Conservation (phyloP, 495 filamentous ascomycete species). For the Penicillium ochrochloron region DNA sequence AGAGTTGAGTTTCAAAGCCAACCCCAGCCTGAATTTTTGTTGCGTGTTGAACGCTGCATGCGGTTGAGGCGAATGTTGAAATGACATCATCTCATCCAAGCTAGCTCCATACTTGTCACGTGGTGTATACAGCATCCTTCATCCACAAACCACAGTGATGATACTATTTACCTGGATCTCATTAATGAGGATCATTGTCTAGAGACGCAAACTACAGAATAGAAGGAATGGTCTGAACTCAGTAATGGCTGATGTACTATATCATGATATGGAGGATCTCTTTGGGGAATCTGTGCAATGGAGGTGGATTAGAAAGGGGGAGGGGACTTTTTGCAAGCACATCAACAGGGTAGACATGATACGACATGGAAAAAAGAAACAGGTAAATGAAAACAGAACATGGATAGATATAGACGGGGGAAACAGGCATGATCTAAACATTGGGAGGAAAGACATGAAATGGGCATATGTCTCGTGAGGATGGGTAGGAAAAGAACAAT, state of each 20-base stretch:
- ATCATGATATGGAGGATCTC: conserved; percentile 25
- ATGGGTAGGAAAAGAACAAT: conserved; percentile 18
- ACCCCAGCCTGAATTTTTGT: not conserved
- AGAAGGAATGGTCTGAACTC: conserved; percentile 9
- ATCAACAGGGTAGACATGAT: conserved; percentile 32
- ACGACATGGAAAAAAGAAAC: conserved; percentile 18
- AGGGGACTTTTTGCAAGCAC: conserved; percentile 43
- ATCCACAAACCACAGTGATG: not conserved
- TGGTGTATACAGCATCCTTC: not conserved
- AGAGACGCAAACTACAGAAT: not conserved
- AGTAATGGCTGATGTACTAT: conserved; percentile 36
- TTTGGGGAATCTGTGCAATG: conserved; percentile 43
- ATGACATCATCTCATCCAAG: not conserved
- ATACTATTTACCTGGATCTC: not conserved
- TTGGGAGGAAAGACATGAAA: conserved; percentile 36
- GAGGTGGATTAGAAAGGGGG: conserved; percentile 29
- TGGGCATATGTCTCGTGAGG: conserved; percentile 46
- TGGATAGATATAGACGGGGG: conserved; percentile 28
- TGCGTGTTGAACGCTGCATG: not conserved
- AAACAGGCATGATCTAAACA: conserved; percentile 36
- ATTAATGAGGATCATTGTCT: not conserved
- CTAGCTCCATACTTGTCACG: not conserved
- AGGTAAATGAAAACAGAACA: conserved; percentile 11
- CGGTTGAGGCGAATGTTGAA: not conserved
- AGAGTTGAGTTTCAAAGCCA: not conserved